Evolutionary conservation across 495 filamentous ascomycete species (phyloP), one percentile per base, ranked within the genome.

Genomic region (Penicillium chermesinum): DNA sequence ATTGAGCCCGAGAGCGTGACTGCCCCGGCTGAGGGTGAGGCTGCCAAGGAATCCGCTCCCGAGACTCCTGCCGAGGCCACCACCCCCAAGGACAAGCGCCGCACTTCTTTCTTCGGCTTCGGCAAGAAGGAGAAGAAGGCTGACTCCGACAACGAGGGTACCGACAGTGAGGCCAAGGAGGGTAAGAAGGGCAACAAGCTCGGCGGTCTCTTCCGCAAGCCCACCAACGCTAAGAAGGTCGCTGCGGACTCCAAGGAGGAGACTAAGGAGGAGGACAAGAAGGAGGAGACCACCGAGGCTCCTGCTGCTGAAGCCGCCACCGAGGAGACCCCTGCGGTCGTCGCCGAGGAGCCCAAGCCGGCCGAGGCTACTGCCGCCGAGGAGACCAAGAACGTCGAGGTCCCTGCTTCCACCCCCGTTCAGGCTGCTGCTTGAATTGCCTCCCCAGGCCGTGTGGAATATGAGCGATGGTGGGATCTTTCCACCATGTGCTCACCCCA

Each of bases 81-180:
- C 38, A 56, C 63, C 14, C 56, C 62, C 44, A 78, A 79, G 62
- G 71, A 74, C 41, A 77, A 76, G 64, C 74, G 77, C 48, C 77
- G 77, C 59, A 65, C 74, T 37, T 80, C 77, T 34, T 75, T 80
- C 71, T 81, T 81, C 66, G 62, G 66, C 55, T 71, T 79, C 45
- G 72, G 72, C 40, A 76, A 74, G 61, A 76, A 75, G 64, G 70
- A 75, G 67, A 77, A 76, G 66, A 77, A 73, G 66, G 62, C 63
- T 12, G 60, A 64, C 15, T 78, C 77, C 8, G 77, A 78, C 52
- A 67, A 67, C 47, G 76, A 78, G 60, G 63, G 46, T 38, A 67
- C 69, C 30, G 73, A 77, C 38, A 68, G 67, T 38, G 75, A 79
- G 54, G 49, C 64, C 45, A 79, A 59, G 57, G 57, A 60, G 57